Conservation (phyloP, 2,329 filamentous ascomycete genomes). For the Alternaria longipes region DNA sequence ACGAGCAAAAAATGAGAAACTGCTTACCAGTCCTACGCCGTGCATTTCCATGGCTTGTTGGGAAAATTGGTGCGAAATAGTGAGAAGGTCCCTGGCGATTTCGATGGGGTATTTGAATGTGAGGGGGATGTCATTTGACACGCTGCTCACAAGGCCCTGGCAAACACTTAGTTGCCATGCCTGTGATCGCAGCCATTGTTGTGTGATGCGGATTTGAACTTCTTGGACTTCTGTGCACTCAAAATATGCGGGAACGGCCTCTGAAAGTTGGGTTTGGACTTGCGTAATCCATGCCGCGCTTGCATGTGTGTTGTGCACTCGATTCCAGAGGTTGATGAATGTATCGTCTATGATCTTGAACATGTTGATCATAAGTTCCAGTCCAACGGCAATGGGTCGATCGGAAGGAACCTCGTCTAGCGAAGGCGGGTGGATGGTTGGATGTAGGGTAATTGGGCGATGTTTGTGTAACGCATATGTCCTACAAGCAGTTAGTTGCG, state of each 20-base stretch:
- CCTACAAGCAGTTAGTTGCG: slow-evolving; percentile 50
- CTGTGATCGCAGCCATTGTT: slow-evolving; percentile 75
- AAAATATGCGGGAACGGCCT: slow-evolving; percentile 64
- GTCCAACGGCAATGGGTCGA: slow-evolving; percentile 64
- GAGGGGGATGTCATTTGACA: slow-evolving; percentile 67
- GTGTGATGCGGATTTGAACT: slow-evolving; percentile 73
- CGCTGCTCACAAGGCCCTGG: slow-evolving; percentile 70
- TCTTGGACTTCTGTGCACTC: slow-evolving; percentile 71
- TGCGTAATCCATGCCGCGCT: slow-evolving; percentile 58
- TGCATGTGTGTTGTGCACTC: slow-evolving; percentile 57
- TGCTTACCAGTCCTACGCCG: slow-evolving; percentile 74
- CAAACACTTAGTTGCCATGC: slow-evolving; percentile 77
- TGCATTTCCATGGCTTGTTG: slow-evolving; percentile 77
- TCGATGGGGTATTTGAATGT: slow-evolving; percentile 69
- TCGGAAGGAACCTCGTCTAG: slow-evolving; percentile 63
- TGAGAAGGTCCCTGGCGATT: slow-evolving; percentile 67
- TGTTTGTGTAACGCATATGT: slow-evolving; percentile 71
- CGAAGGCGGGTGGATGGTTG: slow-evolving; percentile 65
- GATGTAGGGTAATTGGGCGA: slow-evolving; percentile 68
- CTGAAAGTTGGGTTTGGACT: slow-evolving; percentile 61
- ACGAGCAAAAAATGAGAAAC: slow-evolving; percentile 18
- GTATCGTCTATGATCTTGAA: slow-evolving; percentile 71
- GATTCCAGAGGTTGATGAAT: slow-evolving; percentile 72
- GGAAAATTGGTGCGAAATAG: slow-evolving; percentile 75
- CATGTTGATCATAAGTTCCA: slow-evolving; percentile 67